Conservation (phyloP, 2,329 filamentous ascomycete genomes). For the Colletotrichum melonis region DNA sequence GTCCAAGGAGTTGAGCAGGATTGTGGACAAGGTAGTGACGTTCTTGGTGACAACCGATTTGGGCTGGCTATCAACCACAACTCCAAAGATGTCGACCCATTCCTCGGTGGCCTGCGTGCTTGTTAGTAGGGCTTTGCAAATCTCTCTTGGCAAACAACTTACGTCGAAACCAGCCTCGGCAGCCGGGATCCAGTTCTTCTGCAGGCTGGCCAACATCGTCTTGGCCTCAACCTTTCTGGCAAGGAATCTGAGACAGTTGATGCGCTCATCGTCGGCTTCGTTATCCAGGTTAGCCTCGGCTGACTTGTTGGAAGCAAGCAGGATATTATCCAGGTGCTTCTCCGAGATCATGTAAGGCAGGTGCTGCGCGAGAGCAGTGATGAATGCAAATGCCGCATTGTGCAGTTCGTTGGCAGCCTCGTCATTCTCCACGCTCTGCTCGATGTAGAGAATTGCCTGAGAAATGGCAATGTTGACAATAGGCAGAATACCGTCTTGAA, state of each 20-base stretch:
- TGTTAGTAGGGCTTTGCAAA: background rate
- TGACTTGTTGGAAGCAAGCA: conserved; percentile 79
- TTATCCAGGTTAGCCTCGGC: conserved; percentile 70
- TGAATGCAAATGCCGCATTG: conserved; percentile 83
- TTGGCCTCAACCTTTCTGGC: conserved; percentile 83
- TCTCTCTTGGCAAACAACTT: conserved; percentile 46
- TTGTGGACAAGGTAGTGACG: conserved; percentile 73
- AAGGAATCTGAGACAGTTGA: conserved; percentile 77
- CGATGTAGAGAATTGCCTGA: conserved; percentile 77
- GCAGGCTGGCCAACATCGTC: conserved; percentile 78
- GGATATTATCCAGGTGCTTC: conserved; percentile 76
- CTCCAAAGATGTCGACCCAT: conserved; percentile 75
- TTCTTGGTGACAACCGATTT: conserved; percentile 86
- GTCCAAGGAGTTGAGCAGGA: conserved; percentile 71
- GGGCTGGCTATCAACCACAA: conserved; percentile 79
- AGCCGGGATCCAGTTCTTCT: conserved; percentile 78
- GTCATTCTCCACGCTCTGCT: conserved; percentile 68
- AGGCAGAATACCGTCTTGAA: conserved; percentile 87
- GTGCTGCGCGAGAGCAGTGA: conserved; percentile 83
- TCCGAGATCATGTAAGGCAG: conserved; percentile 91
- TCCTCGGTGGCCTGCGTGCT: conserved; percentile 70
- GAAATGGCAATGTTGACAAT: conserved; percentile 82
- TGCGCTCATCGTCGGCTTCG: conserved; percentile 72
- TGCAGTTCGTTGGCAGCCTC: conserved; percentile 74
- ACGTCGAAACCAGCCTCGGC: conserved; percentile 70